Evolutionary conservation across 306 rosid species (phyloP).

Genomic region (Adenanthera pavonina): DNA sequence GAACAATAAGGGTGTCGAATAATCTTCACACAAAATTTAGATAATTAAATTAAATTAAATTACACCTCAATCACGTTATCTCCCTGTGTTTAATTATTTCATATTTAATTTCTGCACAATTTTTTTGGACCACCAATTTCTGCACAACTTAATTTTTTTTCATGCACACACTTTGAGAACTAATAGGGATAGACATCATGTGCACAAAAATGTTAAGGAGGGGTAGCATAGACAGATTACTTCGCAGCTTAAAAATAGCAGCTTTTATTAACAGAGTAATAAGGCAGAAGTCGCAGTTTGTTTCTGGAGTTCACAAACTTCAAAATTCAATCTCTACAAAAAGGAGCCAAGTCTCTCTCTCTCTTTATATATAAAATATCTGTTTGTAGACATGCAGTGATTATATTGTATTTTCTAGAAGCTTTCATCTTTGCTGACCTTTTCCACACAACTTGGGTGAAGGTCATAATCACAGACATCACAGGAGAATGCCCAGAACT

Average conservation of each 20-base stretch:
- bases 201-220: not conserved
- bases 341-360: not conserved
- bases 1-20: no score
- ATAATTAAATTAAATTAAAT: not conserved
- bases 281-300: not conserved
- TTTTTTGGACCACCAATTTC: not conserved
- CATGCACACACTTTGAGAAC: not conserved
- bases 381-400: not conserved
- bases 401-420: constrained; percentile 24
- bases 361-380: not conserved
- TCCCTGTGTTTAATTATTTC: not conserved
- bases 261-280: not conserved
- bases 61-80: not conserved
- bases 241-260: not conserved
- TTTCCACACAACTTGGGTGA: constrained; percentile 80
- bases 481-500: constrained; percentile 89
- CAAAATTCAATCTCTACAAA: not conserved
- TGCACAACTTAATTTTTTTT: not conserved
- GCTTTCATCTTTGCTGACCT: constrained; percentile 44
- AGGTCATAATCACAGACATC: constrained; percentile 89
- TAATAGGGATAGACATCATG: not conserved
- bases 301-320: not conserved
- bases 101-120: not conserved
- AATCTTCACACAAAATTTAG: not conserved
- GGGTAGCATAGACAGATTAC: not conserved